Evolutionary conservation across 352 stramenopile species (phyloP).

Genomic region (Pythium vanterpoolii): DNA sequence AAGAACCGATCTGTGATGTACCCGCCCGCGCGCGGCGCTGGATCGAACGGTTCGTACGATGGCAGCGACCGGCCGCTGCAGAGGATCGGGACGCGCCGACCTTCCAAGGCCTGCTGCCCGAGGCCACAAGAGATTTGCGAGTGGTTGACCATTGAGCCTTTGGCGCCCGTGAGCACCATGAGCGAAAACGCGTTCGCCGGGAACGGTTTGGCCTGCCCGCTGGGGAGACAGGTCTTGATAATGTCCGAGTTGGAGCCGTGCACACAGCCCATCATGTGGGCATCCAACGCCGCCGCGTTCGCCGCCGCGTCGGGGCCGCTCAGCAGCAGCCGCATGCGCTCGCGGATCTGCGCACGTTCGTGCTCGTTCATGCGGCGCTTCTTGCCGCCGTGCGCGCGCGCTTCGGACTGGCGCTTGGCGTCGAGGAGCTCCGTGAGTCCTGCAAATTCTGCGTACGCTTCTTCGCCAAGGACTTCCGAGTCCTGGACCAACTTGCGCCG

Average conservation of each 20-base stretch:
- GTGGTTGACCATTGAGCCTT: constrained; percentile 99
- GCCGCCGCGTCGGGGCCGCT: constrained; percentile 64
- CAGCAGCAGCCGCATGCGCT: constrained; percentile 73
- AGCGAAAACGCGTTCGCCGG: constrained; percentile 98
- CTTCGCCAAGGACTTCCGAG: constrained; percentile 74
- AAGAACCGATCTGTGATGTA: constrained; percentile 99
- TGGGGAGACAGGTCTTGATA: constrained; percentile 98
- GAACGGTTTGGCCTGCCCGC: constrained; percentile 97
- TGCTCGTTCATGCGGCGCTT: constrained; percentile 85
- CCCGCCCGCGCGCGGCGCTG: constrained; percentile 95
- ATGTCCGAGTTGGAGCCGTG: constrained; percentile 94
- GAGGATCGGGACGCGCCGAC: constrained; percentile 97
- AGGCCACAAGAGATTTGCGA: constrained; percentile 98
- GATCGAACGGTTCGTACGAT: constrained; percentile 98
- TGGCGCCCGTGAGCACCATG: constrained; percentile 99
- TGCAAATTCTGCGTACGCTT: constrained; percentile 84
- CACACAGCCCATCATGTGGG: constrained; percentile 89
- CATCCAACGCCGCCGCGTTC: constrained; percentile 80
- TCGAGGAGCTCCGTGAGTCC: constrained; percentile 67
- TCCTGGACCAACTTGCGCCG: constrained; percentile 88
- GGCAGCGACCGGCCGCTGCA: constrained; percentile 97
- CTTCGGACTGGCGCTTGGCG: constrained; percentile 45
- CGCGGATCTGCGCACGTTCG: constrained; percentile 65
- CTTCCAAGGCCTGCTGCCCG: constrained; percentile 99
- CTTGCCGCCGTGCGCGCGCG: constrained; percentile 37